Conservation (phyloP, 2,329 filamentous ascomycete genomes). For the Fusarium pseudocircinatum region DNA sequence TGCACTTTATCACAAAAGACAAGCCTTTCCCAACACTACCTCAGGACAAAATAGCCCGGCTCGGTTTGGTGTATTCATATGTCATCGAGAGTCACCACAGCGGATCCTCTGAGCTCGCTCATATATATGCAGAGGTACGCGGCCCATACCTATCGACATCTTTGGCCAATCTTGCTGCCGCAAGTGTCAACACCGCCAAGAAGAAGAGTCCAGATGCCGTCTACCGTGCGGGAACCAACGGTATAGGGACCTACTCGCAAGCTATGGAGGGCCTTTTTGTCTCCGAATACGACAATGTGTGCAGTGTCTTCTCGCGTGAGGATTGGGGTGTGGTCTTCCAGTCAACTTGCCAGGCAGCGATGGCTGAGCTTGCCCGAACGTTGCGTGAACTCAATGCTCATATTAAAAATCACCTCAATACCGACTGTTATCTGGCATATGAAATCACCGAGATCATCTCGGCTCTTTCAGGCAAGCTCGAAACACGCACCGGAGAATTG, state of each 20-base stretch:
- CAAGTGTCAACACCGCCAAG: constrained; percentile 84
- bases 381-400: constrained; percentile 89
- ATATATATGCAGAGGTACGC: constrained; percentile 87
- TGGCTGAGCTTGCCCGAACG: constrained; percentile 86
- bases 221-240: constrained; percentile 89
- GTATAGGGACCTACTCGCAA: constrained; percentile 87
- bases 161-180: constrained; percentile 85
- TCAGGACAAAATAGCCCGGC: constrained; percentile 76
- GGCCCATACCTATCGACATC: constrained; percentile 87
- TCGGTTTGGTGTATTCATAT: constrained; percentile 82
- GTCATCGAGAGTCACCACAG: constrained; percentile 70
- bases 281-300: constrained; percentile 91
- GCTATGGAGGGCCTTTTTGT: constrained; percentile 88
- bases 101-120: constrained; percentile 68
- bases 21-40: constrained; percentile 83
- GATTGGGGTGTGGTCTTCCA: constrained; percentile 85
- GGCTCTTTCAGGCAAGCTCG: constrained; percentile 79
- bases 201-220: constrained; percentile 84
- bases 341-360: constrained; percentile 78
- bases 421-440: constrained; percentile 94
- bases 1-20: constrained; percentile 93
- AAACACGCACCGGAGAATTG: constrained; percentile 84
- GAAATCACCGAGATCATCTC: constrained; percentile 94
- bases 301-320: constrained; percentile 83
- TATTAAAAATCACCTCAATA: constrained; percentile 84